A percentile compares a stretch with the other conserved stretches of the same genome.
phyloP scores from a whole-genome alignment of 139 green algal species.

The Nannochloris sp. region DNA sequence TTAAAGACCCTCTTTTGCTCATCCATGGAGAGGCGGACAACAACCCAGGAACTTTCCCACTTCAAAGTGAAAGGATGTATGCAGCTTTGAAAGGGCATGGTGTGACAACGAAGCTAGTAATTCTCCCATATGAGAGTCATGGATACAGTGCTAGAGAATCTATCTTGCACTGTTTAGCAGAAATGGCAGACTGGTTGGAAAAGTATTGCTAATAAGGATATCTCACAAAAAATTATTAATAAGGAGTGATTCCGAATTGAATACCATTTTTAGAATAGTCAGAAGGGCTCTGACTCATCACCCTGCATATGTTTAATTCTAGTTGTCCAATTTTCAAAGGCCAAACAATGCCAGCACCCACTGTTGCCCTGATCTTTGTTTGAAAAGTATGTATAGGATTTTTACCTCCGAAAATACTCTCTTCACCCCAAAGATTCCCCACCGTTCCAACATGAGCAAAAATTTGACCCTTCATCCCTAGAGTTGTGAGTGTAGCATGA shows the following conservation, averaged over 20 bases:
- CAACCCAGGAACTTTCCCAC: constrained; percentile 73
- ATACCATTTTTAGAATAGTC: constrained; percentile 46
- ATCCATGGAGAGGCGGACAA: constrained; percentile 97
- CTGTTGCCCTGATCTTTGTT: background rate
- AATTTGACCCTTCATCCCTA: constrained; percentile 53
- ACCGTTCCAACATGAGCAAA: constrained; percentile 67
- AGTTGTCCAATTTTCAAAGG: constrained; percentile 21
- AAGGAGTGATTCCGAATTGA: constrained; percentile 55
- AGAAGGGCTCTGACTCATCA: constrained; percentile 25
- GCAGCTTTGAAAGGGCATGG: constrained; percentile 82
- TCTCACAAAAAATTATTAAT: background rate
- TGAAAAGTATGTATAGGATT: constrained; percentile 11
- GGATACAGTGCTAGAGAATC: constrained; percentile 65
- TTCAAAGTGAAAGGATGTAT: constrained; percentile 92
- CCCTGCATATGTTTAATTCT: constrained; percentile 28
- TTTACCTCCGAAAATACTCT: background rate
- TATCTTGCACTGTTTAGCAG: constrained; percentile 67
- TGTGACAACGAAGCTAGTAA: constrained; percentile 61
- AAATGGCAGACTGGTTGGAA: constrained; percentile 71
- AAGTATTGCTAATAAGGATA: constrained; percentile 41
- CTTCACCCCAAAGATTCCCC: constrained; percentile 21
- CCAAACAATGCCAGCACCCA: constrained; percentile 24
- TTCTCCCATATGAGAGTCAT: constrained; percentile 92
- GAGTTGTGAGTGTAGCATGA: constrained; percentile 19
- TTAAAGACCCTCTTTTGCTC: constrained; percentile 88